Percentiles rank a stretch among this genome's conserved stretches.
These are phyloP conservation scores for Rubia peregrina DNA, from an alignment of 305 asterid genomes.

Conservation along the genomic window DNA sequence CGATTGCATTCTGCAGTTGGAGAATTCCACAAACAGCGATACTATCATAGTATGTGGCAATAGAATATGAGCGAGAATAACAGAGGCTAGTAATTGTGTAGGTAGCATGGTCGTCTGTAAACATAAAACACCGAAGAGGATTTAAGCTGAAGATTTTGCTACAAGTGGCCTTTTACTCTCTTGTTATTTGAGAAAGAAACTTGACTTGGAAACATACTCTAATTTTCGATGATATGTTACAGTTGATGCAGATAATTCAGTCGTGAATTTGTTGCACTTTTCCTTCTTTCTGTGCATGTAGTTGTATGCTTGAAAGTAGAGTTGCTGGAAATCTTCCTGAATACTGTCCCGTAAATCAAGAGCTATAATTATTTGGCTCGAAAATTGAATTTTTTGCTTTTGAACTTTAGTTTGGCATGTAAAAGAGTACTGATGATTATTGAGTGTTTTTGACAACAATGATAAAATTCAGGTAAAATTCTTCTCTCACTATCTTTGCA, in stretches of 20 bases:
- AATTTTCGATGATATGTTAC: neutral
- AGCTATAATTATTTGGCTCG: neutral
- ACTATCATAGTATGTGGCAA: too few species aligned
- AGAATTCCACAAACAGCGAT: neutral
- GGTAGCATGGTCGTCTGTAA: too few species aligned
- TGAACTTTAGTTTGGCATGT: neutral
- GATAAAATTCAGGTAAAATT: conserved; percentile 56
- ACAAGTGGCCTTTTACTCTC: too few species aligned
- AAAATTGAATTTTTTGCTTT: neutral
- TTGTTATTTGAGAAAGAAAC: neutral
- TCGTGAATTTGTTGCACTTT: neutral
- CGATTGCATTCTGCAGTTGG: neutral
- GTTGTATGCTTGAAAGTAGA: neutral
- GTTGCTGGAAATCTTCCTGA: neutral
- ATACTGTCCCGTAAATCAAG: neutral
- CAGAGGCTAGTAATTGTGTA: too few species aligned
- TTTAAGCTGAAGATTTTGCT: too few species aligned
- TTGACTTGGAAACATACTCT: neutral
- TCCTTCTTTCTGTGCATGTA: neutral
- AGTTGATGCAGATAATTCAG: neutral
- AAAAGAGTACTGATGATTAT: neutral
- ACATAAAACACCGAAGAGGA: too few species aligned
- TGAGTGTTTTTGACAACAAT: neutral
- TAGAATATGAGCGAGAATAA: too few species aligned
- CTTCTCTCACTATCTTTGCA: conserved; percentile 75